Conservation (phyloP, 768 basidiomycete species). For the Filobasidium floriforme region DNA sequence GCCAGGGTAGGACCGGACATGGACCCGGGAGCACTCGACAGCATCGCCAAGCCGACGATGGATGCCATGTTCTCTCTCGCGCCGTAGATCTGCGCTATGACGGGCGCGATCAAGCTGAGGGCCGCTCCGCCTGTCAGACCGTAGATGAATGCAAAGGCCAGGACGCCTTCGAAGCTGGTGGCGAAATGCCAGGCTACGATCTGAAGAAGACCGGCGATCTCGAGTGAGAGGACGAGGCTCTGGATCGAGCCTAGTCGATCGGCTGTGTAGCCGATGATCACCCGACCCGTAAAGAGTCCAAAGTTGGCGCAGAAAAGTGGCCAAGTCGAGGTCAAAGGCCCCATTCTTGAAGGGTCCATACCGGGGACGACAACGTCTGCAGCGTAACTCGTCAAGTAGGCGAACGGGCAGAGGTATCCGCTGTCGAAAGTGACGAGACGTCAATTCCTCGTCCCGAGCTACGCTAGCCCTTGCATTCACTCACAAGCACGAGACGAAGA, state of each 20-base stretch:
- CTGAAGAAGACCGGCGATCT: slow-evolving; percentile 22
- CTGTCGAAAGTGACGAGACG: not conserved
- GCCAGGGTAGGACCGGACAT: slow-evolving; percentile 5
- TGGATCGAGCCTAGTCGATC: slow-evolving; percentile 23
- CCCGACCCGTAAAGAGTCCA: slow-evolving; percentile 16
- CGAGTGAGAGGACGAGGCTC: slow-evolving; percentile 21
- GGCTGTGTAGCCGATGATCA: slow-evolving; percentile 15
- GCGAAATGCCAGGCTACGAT: slow-evolving; percentile 25
- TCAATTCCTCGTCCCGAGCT: not conserved
- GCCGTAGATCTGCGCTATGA: slow-evolving; percentile 19
- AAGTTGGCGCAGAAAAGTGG: slow-evolving; percentile 14
- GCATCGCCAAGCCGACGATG: slow-evolving; percentile 22
- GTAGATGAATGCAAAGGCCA: slow-evolving; percentile 20
- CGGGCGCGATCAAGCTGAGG: slow-evolving; percentile 20
- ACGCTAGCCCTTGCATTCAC: not conserved
- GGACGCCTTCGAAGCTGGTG: slow-evolving; percentile 15
- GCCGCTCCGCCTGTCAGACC: slow-evolving; percentile 14
- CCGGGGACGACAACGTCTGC: slow-evolving; percentile 4
- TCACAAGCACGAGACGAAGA: slow-evolving; percentile 23
- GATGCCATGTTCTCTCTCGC: slow-evolving; percentile 17
- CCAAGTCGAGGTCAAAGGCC: slow-evolving; percentile 18
- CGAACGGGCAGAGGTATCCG: slow-evolving; percentile 20
- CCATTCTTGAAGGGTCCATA: slow-evolving; percentile 2
- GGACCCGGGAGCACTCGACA: slow-evolving; percentile 7
- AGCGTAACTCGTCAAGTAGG: slow-evolving; percentile 22